Conservation (phyloP, 768 basidiomycete genomes). For the Cytidiella melzeri region DNA sequence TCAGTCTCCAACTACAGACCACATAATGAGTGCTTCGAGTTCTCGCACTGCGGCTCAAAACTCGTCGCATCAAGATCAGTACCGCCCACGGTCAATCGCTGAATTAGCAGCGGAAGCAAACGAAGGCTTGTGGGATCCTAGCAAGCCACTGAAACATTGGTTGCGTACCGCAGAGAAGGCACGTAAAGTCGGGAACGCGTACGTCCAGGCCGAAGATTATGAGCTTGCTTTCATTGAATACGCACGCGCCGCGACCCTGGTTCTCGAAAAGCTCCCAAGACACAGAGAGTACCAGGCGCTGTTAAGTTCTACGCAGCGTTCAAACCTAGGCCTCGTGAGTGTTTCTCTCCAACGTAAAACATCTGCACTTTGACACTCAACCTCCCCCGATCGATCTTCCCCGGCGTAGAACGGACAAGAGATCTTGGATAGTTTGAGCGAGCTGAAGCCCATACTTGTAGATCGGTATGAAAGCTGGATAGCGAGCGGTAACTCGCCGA, state of each 20-base stretch:
- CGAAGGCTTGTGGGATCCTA: constrained; percentile 49
- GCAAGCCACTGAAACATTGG: constrained; percentile 57
- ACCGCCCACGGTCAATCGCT: constrained; percentile 54
- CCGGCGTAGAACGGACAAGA: constrained; percentile 65
- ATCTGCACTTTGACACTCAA: background rate
- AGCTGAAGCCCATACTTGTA: constrained; percentile 59
- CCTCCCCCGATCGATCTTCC: constrained; percentile 12
- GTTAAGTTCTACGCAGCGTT: constrained; percentile 51
- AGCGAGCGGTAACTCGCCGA: constrained; percentile 8
- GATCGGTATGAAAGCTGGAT: constrained; percentile 50
- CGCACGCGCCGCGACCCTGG: constrained; percentile 70
- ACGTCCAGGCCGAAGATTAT: constrained; percentile 45
- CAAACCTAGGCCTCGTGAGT: constrained; percentile 68
- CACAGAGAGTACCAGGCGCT: constrained; percentile 60
- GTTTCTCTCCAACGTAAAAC: constrained; percentile 1
- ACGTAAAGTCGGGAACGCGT: constrained; percentile 47
- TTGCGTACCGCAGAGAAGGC: constrained; percentile 60
- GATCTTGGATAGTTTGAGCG: constrained; percentile 59
- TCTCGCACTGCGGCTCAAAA: background rate
- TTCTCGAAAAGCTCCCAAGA: constrained; percentile 70
- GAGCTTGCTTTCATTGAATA: constrained; percentile 69
- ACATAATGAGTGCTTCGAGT: constrained; percentile 1
- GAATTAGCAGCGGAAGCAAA: constrained; percentile 62
- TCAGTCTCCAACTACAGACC: background rate
- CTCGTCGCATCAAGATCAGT: constrained; percentile 1